Evolutionary conservation across 345 rosid genomes (phyloP), one percentile per base, ranked within the genome.

Genomic region (Psidium friedrichsthalianum): DNA sequence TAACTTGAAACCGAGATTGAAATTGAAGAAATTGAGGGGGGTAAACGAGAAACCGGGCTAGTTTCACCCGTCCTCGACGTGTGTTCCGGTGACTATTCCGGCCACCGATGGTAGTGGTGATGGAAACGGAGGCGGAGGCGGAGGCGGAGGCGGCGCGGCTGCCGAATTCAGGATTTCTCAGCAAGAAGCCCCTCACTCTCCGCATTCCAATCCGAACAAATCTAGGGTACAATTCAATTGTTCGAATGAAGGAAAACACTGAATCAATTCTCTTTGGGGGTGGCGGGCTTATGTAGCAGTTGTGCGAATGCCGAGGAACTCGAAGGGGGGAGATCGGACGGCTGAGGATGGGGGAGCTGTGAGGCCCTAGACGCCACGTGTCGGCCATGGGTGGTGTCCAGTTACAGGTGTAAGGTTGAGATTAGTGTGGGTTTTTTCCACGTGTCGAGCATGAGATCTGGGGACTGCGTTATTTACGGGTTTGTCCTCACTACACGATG

Each of bases 51-150:
- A 49, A 49, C 49, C n/a, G 69, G 52, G 44, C 20, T 11, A 76
- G 90, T 91, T 91, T 95, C 98, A 95, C 95, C 98, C 98, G 96
- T 95, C 98, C 83, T 94, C 99, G 74, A 97, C 97, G 94, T 95
- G 96, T 89, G n/a, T 97, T 95, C 85, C 98, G 94, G 93, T 97
- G 98, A 89, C 98, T 93, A 82, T 91, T 96, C 78, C 99, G 84
- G 94, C 95, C 96, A 94, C 95, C 97, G 85, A 90, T 86, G 53
- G 92, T 88, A 87, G 92, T 84, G 76, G 56, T 86, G 90, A 44
- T 3, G 52, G 52, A 51, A 88, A 86, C 74, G 93, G 93, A 78
- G 80, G 91, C 14, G 14, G 52, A 51, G 89, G 86, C 74, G 93
- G 93, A 78, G 80, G 91, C 86, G 54, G 92, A 87, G 85, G 93